Evolutionary conservation across 2,329 filamentous ascomycete genomes (phyloP).

Genomic region (Xylaria polymorpha): DNA sequence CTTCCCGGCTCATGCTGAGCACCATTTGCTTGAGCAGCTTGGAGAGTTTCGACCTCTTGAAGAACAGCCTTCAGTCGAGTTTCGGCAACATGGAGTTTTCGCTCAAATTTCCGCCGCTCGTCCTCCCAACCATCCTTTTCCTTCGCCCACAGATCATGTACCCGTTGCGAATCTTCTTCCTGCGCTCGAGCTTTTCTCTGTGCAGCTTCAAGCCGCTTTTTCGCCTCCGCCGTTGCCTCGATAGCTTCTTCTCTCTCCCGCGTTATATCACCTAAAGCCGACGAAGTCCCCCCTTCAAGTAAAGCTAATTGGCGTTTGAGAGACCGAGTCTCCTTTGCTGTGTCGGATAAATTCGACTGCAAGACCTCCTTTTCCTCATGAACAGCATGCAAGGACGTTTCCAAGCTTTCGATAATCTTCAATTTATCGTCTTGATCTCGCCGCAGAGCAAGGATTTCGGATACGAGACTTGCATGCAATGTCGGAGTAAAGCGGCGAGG

Average conservation of each 20-base stretch:
- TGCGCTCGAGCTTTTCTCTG: constrained; percentile 83
- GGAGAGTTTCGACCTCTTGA: constrained; percentile 82
- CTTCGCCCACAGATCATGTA: constrained; percentile 82
- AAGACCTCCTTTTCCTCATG: constrained; percentile 80
- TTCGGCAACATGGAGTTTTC: constrained; percentile 90
- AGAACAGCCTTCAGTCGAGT: constrained; percentile 84
- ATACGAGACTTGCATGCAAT: constrained; percentile 91
- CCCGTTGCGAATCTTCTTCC: constrained; percentile 84
- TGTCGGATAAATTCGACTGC: constrained; percentile 69
- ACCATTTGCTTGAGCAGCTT: constrained; percentile 63
- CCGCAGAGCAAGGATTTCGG: constrained; percentile 88
- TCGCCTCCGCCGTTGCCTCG: constrained; percentile 76
- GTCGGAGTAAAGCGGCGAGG: constrained; percentile 95
- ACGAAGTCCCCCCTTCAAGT: constrained; percentile 87
- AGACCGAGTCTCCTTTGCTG: constrained; percentile 80
- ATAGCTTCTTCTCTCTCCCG: constrained; percentile 88
- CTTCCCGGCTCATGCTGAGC: constrained; percentile 59
- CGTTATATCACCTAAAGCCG: constrained; percentile 83
- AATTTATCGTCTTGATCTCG: constrained; percentile 92
- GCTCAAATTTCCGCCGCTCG: constrained; percentile 83
- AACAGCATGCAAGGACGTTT: constrained; percentile 76
- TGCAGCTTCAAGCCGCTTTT: constrained; percentile 77
- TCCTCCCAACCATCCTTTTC: constrained; percentile 89
- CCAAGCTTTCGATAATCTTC: constrained; percentile 85
- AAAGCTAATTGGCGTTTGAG: constrained; percentile 87